Base-by-base conservation (phyloP, 371 early-diverging fungal genomes). In the Mortierella sp. region DNA sequence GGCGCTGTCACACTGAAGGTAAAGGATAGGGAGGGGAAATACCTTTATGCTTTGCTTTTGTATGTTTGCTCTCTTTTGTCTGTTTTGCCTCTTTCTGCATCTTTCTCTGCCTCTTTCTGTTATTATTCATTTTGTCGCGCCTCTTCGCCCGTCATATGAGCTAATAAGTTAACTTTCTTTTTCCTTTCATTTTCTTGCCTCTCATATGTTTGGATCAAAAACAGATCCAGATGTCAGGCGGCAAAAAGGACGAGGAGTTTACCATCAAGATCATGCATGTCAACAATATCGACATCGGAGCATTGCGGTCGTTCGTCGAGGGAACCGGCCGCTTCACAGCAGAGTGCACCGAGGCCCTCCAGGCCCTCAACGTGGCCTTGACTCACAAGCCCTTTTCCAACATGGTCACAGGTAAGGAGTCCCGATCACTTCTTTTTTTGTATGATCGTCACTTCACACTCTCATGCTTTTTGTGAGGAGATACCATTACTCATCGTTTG, bases 291-390 rank as follows among this genome's bases (percentile, higher is more conserved):
- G 68, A 77, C 7, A 26, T 85, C 13, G n/a, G 26, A 16, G 85
- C 86, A 19, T 71, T 93, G 31, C 86, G 79, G 14, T 85, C 81
- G 13, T 92, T 87, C 80, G 74, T 90, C 19, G 65, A 77, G 7
- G 87, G 89, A n/a, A 71, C 80, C 61, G 74, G 78, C 11, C 77
- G 79, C 22, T 73, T 79, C 37, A 88, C 88, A 7, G 58, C 79
- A 48, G 78, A 79, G 53, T 87, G 87, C 37, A 63, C 85, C 43
- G 86, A 88, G 6, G 88, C 78, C 26, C 73, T 78, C 22, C 68
- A 72, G 34, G 78, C 79, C 0, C 64, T 79, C 24, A 79, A 79
- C 24, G 65, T 79, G 4, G 76, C 64, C 14, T 26, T 74, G 43
- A 74, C 75, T 1, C 76, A 79, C 53, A 71, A 75, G n/a, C 68